Conservation (phyloP, 371 early-diverging fungal genomes). For the Zancudomyces culisetae region DNA sequence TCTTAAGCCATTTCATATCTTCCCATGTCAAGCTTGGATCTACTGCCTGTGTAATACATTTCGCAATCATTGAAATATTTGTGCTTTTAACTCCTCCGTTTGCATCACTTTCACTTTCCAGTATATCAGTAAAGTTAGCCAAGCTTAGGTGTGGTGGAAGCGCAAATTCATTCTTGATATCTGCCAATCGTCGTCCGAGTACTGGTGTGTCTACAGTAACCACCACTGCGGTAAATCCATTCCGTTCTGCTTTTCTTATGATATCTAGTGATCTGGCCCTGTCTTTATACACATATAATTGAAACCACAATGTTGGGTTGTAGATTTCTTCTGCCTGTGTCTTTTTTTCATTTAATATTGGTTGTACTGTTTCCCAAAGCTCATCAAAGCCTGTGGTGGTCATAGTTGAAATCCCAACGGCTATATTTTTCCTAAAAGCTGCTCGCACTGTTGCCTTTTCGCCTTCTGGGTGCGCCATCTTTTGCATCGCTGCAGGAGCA, state of each 20-base stretch:
- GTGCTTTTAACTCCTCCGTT: neutral
- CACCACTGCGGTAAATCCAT: constrained; percentile 64
- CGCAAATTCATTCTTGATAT: constrained; percentile 65
- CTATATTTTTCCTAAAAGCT: constrained; percentile 16
- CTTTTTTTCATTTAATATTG: neutral
- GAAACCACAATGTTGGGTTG: constrained; percentile 42
- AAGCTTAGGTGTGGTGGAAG: constrained; percentile 31
- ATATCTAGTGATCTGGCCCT: constrained; percentile 46
- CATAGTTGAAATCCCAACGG: constrained; percentile 23
- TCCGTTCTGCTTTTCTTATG: constrained; percentile 54
- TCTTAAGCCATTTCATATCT: constrained; percentile 56
- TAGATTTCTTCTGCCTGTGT: constrained; percentile 14
- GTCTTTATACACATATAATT: constrained; percentile 80
- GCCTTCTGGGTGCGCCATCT: constrained; percentile 36
- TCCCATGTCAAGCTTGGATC: constrained; percentile 56
- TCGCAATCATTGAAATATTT: constrained; percentile 10
- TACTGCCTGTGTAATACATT: constrained; percentile 14
- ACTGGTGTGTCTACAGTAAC: constrained; percentile 86
- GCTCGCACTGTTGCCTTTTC: constrained; percentile 30
- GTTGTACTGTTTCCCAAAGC: constrained; percentile 18
- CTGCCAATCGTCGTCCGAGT: constrained; percentile 71
- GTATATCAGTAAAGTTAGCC: constrained; percentile 28
- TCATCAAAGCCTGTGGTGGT: constrained; percentile 40
- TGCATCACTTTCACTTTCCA: constrained; percentile 4
- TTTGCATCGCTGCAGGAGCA: constrained; percentile 34